Evolutionary conservation across 1,139 yeast genomes (phyloP), one percentile per base, ranked within the genome.

Genomic region (Protomyces inouyei): DNA sequence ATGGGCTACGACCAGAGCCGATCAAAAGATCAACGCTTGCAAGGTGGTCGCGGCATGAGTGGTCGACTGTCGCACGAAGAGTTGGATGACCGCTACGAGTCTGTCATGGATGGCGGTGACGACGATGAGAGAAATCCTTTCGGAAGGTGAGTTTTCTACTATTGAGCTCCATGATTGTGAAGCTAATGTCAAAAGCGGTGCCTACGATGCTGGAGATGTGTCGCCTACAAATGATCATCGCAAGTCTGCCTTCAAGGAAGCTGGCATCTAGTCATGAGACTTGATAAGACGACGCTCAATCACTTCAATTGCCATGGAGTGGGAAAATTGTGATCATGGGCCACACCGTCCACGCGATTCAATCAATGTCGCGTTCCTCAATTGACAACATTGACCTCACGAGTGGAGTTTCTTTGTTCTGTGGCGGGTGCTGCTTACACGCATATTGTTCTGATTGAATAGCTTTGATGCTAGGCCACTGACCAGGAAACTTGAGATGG

Each of bases 71-170:
- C 57, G 10, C 63, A 52, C 53, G 63, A 59, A 18, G 63, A 59
- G 21, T 36, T 59, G 45, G 63, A 59, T 36, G 57, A 52, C 36
- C 52, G 63, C 18, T 59, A 59, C 36, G 63, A 59, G 14, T 56
- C 55, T 52, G 57, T 59, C 35, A 59, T 59, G 63, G 63, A 59
- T 8, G 63, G 63, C 45, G 57, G 45, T 16, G 63, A 59, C 8
- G 57, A 55, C 32, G 57, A 38, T 14, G 55, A 51, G 16, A 25
- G 52, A 35, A 59, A 59, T 43, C 63, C 63, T 0, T 59, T 59
- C 57, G 63, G 63, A 32, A 43, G 48, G 48, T 43, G 18, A 18
- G 48, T 28, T 28, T 1, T 5, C 25, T 16, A 1, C 28, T n/a
- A 6, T 43, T 8, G 2, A 43, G 23, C n/a, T 16, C 23, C 10